Percentiles rank a stretch among this genome's conserved stretches.
Evolutionary conservation across 768 basidiomycete genomes (phyloP).

Genomic region (Mycena capillaripes): DNA sequence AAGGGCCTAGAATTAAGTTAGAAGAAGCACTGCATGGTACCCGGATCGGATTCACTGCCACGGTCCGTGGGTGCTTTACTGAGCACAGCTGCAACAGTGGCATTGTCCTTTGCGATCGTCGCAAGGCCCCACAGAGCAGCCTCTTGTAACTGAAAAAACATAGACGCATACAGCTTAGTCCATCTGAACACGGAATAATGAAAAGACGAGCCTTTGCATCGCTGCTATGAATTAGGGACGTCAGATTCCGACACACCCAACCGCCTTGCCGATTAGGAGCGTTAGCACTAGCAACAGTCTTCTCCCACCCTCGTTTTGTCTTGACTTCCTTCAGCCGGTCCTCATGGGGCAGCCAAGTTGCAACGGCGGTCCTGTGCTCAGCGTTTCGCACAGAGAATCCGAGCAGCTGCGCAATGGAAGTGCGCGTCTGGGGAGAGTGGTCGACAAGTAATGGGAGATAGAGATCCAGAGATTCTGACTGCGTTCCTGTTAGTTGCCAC

Average conservation of each 20-base stretch:
- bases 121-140: slow-evolving; percentile 75
- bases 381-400: slow-evolving; percentile 64
- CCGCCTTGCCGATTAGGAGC: slow-evolving; percentile 62
- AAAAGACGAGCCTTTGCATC: slow-evolving; percentile 65
- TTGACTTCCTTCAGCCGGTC: slow-evolving; percentile 71
- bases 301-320: slow-evolving; percentile 83
- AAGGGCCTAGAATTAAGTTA: slow-evolving; percentile 42
- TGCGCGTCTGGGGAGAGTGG: slow-evolving; percentile 55
- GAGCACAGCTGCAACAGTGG: slow-evolving; percentile 63
- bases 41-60: slow-evolving; percentile 44
- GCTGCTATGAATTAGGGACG: slow-evolving; percentile 60
- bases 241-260: slow-evolving; percentile 71
- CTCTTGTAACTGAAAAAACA: slow-evolving; percentile 70
- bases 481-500: neutral
- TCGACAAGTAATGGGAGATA: slow-evolving; percentile 75
- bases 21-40: neutral
- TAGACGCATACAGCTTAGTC: neutral
- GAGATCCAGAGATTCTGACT: slow-evolving; percentile 75
- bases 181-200: neutral
- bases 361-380: slow-evolving; percentile 63
- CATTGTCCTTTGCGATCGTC: slow-evolving; percentile 75
- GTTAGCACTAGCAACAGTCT: slow-evolving; percentile 56
- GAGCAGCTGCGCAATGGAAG: slow-evolving; percentile 72
- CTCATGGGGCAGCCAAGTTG: slow-evolving; percentile 73
- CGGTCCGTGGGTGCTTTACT: slow-evolving; percentile 57